Conservation (phyloP, 495 filamentous ascomycete genomes). For the Penicillium macrosclerotiorum region DNA sequence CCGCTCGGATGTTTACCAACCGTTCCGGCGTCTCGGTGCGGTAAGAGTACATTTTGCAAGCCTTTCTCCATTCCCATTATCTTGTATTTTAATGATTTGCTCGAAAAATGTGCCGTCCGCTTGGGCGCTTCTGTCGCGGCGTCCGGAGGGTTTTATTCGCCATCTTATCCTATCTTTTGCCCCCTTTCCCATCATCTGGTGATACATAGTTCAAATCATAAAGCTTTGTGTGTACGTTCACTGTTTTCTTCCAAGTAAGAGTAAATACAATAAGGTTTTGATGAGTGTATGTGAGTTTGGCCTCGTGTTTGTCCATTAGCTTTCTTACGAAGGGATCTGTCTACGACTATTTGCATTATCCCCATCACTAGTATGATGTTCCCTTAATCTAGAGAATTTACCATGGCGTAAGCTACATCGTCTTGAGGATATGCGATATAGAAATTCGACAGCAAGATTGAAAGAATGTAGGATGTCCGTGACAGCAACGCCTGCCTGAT, state of each 20-base stretch:
- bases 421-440: too few relatives aligned
- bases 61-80: not conserved
- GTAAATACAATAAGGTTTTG: too few relatives aligned
- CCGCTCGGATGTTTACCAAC: conserved; percentile 92
- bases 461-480: not conserved
- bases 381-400: too few relatives aligned
- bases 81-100: conserved; percentile 32
- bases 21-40: conserved; percentile 50
- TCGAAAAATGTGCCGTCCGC: conserved; percentile 23
- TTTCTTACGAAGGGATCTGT: too few relatives aligned
- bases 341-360: too few relatives aligned
- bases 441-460: not conserved
- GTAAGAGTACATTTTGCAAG: conserved; percentile 7
- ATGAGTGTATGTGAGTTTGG: too few relatives aligned
- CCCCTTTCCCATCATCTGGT: conserved; percentile 18
- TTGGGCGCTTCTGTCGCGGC: conserved; percentile 25
- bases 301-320: too few relatives aligned
- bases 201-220: conserved; percentile 18
- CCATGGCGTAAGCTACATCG: too few relatives aligned
- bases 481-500: not conserved
- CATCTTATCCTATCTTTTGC: conserved; percentile 24
- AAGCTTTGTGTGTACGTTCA: not conserved
- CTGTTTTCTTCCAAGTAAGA: not conserved
- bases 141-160: conserved; percentile 21
- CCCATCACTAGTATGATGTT: too few relatives aligned